Evolutionary conservation across 192 early-diverging fungal species (phyloP).

Genomic region (Dispira simplex): DNA sequence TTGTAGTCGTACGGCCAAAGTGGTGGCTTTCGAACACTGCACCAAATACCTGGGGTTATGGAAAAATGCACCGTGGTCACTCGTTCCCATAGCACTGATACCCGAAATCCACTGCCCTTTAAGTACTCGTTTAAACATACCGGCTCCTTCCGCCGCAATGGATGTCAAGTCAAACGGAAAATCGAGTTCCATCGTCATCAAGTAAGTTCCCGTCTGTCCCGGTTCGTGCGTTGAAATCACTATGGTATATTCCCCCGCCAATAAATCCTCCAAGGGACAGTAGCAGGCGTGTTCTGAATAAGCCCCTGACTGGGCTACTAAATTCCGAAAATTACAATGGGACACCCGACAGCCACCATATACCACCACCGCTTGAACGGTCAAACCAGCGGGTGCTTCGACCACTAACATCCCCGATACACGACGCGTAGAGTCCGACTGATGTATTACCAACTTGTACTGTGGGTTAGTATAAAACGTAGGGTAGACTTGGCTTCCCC

Average conservation of each 20-base stretch:
- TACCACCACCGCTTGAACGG: conserved; percentile 52
- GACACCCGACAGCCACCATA: conserved; percentile 56
- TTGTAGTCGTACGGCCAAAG: conserved; percentile 49
- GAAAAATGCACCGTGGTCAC: conserved; percentile 31
- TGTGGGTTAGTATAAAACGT: conserved; percentile 68
- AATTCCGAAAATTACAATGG: conserved; percentile 38
- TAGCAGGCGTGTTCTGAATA: conserved; percentile 67
- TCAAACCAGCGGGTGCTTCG: conserved; percentile 43
- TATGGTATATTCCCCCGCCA: conserved; percentile 56
- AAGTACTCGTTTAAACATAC: conserved; percentile 44
- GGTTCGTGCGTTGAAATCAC: conserved; percentile 69
- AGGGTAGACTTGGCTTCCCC: conserved; percentile 53
- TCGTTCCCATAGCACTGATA: conserved; percentile 40
- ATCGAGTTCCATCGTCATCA: conserved; percentile 42
- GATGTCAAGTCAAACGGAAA: conserved; percentile 28
- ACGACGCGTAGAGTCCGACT: conserved; percentile 16
- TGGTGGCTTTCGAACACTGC: conserved; percentile 34
- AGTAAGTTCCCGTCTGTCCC: conserved; percentile 45
- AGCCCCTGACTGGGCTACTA: conserved; percentile 51
- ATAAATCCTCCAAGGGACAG: conserved; percentile 40
- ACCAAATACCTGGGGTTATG: conserved; percentile 57
- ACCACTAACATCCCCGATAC: conserved; percentile 34
- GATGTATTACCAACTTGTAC: conserved; percentile 42
- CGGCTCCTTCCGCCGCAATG: conserved; percentile 63
- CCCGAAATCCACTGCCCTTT: conserved; percentile 38